phyloP scores from a whole-genome alignment of 2,329 filamentous ascomycete genomes.

The Colletotrichum camelliae region DNA sequence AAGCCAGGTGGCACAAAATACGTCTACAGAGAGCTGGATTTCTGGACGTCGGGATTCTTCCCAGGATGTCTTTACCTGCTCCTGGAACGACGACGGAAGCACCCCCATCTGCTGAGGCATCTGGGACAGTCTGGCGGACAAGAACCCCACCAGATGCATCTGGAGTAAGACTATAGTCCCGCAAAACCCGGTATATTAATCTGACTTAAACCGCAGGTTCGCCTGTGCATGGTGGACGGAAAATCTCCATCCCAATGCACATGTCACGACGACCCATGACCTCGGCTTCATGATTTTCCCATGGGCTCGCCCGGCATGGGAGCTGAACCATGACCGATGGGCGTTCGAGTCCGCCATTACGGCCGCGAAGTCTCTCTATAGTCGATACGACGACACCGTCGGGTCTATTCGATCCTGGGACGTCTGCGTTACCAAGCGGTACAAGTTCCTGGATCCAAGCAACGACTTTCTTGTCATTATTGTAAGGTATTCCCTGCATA shows the following conservation, averaged over 20 bases:
- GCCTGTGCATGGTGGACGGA: constrained; percentile 47
- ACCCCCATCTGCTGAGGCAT: constrained; percentile 16
- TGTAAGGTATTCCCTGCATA: constrained; percentile 27
- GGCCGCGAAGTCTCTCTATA: constrained; percentile 40
- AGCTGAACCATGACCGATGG: constrained; percentile 38
- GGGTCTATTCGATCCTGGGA: constrained; percentile 49
- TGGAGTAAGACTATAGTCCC: constrained; percentile 25
- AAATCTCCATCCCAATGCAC: constrained; percentile 39
- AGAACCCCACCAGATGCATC: constrained; percentile 27
- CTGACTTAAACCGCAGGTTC: constrained; percentile 12
- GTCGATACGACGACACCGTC: constrained; percentile 37
- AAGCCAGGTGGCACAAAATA: constrained; percentile 40
- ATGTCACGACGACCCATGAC: constrained; percentile 42
- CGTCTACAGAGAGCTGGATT: constrained; percentile 42
- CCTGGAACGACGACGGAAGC: constrained; percentile 36
- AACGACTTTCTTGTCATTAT: constrained; percentile 47
- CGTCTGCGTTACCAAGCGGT: constrained; percentile 41
- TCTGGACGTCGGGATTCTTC: constrained; percentile 56
- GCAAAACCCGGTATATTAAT: neutral
- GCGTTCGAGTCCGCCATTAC: constrained; percentile 38
- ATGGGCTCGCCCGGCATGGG: constrained; percentile 42
- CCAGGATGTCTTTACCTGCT: constrained; percentile 48
- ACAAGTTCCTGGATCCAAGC: constrained; percentile 37
- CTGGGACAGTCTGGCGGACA: neutral
- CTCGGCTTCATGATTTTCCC: constrained; percentile 49